Conservation (phyloP, 2,329 filamentous ascomycete species). For the Colletotrichum spaethianum region DNA sequence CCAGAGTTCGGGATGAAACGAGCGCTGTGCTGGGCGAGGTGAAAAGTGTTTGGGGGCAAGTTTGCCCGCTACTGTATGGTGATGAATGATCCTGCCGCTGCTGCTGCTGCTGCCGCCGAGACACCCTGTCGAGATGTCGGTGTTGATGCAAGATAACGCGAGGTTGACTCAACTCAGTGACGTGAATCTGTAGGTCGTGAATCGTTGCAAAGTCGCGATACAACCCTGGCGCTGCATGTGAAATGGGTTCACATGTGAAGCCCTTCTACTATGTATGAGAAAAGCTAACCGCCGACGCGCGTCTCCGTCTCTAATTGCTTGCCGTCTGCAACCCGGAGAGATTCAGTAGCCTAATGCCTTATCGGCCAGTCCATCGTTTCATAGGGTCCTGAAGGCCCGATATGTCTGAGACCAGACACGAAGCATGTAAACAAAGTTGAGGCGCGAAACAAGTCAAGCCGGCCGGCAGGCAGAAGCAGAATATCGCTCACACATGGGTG, state of each 20-base stretch:
- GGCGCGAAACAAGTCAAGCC: background rate
- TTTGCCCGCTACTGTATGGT: background rate
- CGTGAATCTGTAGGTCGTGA: background rate
- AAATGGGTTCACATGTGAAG: background rate
- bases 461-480: background rate
- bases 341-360: background rate
- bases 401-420: background rate
- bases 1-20: conserved; percentile 10
- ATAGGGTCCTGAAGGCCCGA: background rate
- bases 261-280: background rate
- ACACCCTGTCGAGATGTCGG: background rate
- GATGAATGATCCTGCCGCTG: background rate
- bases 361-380: background rate
- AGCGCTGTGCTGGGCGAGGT: background rate
- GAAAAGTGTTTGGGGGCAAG: background rate
- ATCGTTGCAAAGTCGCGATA: background rate
- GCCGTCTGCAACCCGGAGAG: background rate
- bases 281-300: background rate
- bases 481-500: background rate
- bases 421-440: background rate
- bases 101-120: background rate
- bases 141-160: background rate
- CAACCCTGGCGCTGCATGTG: background rate
- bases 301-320: background rate
- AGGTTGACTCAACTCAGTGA: background rate